phyloP scores from a whole-genome alignment of 495 filamentous ascomycete species.

The Tuber brumale region DNA sequence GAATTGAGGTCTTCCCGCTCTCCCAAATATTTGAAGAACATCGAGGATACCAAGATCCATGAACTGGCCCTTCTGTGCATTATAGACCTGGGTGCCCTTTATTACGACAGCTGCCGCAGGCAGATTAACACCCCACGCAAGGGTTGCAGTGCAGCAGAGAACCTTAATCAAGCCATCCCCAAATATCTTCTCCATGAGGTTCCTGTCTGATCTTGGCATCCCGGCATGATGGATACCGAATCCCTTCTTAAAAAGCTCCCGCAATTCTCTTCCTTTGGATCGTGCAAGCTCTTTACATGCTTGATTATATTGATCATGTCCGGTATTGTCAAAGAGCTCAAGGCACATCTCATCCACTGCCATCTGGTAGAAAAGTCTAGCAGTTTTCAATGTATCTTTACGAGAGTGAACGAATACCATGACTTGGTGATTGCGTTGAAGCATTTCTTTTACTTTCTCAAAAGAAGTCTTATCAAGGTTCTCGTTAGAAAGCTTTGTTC shows the following conservation, averaged over 20 bases:
- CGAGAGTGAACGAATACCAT: conserved; percentile 99
- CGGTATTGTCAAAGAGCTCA: conserved; percentile 73
- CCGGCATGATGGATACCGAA: conserved; percentile 95
- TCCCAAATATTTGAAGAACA: conserved; percentile 96
- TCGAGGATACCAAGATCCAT: conserved; percentile 95
- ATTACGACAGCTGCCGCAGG: conserved; percentile 95
- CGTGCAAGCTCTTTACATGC: conserved; percentile 75
- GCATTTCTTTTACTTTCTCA: conserved; percentile 93
- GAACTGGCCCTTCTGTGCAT: conserved; percentile 90
- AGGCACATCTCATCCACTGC: conserved; percentile 69
- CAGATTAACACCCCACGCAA: conserved; percentile 98
- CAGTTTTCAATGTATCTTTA: conserved; percentile 85
- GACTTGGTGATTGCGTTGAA: conserved; percentile 78
- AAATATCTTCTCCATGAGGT: conserved; percentile 87
- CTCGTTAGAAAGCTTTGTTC: conserved; percentile 68
- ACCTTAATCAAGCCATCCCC: conserved; percentile 83
- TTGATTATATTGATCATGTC: conserved; percentile 61
- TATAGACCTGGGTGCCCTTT: conserved; percentile 96
- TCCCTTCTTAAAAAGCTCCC: conserved; percentile 81
- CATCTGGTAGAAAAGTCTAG: conserved; percentile 77
- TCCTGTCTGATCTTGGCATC: conserved; percentile 86
- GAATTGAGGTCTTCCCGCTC: conserved; percentile 94
- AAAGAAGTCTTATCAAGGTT: conserved; percentile 80
- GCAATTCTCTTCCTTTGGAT: conserved; percentile 73
- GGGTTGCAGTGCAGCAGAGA: conserved; percentile 93